Evolutionary conservation across 2,329 filamentous ascomycete genomes (phyloP).

Genomic region (Beauveria bassiana): DNA sequence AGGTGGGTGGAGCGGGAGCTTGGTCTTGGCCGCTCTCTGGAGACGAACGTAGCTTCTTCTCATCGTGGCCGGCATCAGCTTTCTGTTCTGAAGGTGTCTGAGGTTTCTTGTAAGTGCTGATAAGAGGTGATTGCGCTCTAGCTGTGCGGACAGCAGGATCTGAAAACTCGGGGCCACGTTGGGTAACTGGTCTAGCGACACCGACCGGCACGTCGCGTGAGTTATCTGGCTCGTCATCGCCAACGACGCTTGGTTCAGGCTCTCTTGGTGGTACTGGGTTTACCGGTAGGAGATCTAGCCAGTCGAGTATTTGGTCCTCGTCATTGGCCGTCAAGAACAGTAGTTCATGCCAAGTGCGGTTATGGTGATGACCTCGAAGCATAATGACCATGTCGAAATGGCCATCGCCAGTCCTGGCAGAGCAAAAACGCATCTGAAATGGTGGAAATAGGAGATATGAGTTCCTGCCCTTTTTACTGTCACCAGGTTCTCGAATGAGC

Average conservation of each 20-base stretch:
- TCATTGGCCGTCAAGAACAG: conserved; percentile 69
- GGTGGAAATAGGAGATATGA: conserved; percentile 88
- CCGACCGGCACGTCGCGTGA: conserved; percentile 8
- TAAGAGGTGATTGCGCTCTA: conserved; percentile 11
- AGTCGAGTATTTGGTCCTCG: conserved; percentile 72
- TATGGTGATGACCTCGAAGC: conserved; percentile 63
- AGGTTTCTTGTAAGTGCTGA: conserved; percentile 21
- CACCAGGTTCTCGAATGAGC: conserved; percentile 86
- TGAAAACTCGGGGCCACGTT: neutral
- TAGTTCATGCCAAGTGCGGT: conserved; percentile 73
- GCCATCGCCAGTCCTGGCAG: conserved; percentile 67
- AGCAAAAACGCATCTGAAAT: conserved; percentile 63
- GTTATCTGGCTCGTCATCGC: conserved; percentile 15
- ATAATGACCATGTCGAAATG: conserved; percentile 73
- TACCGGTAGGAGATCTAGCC: conserved; percentile 69
- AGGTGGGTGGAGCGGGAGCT: conserved; percentile 30
- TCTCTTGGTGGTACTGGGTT: conserved; percentile 40
- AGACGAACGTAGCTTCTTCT: conserved; percentile 1
- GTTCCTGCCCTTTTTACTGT: conserved; percentile 56
- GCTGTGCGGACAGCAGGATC: conserved; percentile 1
- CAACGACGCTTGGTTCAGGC: conserved; percentile 26
- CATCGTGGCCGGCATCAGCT: conserved; percentile 10
- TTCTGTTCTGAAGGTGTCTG: conserved; percentile 26
- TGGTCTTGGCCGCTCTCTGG: conserved; percentile 21
- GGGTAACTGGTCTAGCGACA: neutral